These are phyloP conservation scores for Rhododendron kiyosumense DNA, from an alignment of 148 eudicot species.

Conservation along the genomic window DNA sequence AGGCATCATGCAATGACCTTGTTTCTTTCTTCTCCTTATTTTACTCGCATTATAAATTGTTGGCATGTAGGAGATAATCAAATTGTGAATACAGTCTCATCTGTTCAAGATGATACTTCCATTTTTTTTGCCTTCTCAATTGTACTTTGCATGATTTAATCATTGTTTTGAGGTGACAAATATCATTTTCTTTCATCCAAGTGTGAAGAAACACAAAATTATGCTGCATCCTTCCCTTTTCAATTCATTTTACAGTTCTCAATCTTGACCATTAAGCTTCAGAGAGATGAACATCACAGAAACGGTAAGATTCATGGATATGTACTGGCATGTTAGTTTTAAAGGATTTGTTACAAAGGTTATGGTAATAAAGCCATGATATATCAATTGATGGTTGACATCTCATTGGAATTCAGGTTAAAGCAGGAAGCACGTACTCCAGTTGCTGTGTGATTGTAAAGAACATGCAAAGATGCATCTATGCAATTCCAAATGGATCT, in stretches of 20 bases:
- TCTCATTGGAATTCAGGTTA: conserved; percentile 47
- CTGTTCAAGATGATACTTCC: background rate
- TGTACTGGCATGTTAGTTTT: background rate
- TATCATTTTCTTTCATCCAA: background rate
- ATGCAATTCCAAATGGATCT: conserved; percentile 64
- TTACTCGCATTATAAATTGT: background rate
- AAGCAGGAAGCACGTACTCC: conserved; percentile 63
- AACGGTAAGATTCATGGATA: too few relatives aligned
- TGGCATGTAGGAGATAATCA: background rate
- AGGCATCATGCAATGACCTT: background rate
- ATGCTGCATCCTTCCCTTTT: background rate
- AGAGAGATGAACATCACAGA: background rate
- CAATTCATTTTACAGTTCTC: background rate
- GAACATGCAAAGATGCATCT: conserved; percentile 94
- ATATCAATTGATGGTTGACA: conserved; percentile 22
- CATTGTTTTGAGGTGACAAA: background rate
- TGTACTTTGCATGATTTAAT: background rate
- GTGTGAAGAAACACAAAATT: background rate
- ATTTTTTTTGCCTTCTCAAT: background rate
- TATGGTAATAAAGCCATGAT: conserved; percentile 1
- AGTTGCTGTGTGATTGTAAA: conserved; percentile 85
- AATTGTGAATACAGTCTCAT: background rate
- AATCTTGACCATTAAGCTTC: background rate
- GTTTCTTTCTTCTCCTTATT: background rate
- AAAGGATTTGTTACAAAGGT: background rate